Base-by-base conservation (phyloP, 768 basidiomycete genomes). In the Tricholoma furcatifolium region DNA sequence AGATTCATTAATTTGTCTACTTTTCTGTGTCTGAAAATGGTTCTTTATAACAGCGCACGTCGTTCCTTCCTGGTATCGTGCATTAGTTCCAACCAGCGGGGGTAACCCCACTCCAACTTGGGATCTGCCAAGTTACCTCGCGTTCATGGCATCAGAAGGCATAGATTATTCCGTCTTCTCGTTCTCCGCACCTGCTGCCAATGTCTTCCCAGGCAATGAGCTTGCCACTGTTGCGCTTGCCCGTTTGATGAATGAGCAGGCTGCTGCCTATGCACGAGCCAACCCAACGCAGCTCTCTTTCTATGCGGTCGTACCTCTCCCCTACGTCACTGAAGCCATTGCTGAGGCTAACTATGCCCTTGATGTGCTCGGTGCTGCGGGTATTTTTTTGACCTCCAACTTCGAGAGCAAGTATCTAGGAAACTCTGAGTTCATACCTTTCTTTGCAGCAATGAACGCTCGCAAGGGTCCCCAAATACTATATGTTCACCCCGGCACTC, bases 301-400 rank as follows among this genome's bases (percentile, higher is more conserved):
- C 60, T 70, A 66, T 43, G 71, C 70, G 6, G 60, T 66, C 32
- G 66, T 72, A 18, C 71, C 71, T 9, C 62, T 71, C n/a, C 71
- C 71, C 10, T 72, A 67, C 54, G 65, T 64, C 18, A 36, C 57
- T 3, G 71, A 65, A 31, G 67, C 71, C 3, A 66, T 72, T 38
- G 44, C 50, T 12, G 71, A 72, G 60, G 64, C 69, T 4, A 51
- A 59, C 14, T 70, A 72, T 47, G 68, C 71, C 14, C 51, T 69
- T 7, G 59, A 65, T 10, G 46, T 54, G 15, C 62, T 72, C n/a
- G 70, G 70, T 17, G 70, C 70, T 6, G 68, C 63, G 12, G 69
- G 70, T 17, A 61, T 71, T 18, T 60, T 67, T 54, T 59, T 72
- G 14, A 59, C 61, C 20, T 69, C 69, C 12, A 71, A 70, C 32